Conservation (phyloP, 1,284 basidiomycete species). For the Leccinum pachyderme region DNA sequence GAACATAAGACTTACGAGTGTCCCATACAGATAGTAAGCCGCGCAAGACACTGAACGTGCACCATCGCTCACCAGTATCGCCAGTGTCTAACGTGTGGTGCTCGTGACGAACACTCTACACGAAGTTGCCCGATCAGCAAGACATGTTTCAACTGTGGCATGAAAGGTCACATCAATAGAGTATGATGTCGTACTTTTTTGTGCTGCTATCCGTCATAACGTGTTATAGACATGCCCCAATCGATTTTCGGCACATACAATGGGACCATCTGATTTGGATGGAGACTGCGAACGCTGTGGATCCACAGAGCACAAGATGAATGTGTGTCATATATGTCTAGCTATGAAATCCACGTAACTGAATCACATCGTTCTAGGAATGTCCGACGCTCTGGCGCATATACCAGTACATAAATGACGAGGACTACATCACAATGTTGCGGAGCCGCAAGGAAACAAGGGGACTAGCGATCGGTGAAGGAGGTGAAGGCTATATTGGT, state of each 20-base stretch:
- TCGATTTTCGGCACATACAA: constrained; percentile 36
- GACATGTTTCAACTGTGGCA: constrained; percentile 83
- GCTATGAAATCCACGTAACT: background rate
- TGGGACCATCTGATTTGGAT: constrained; percentile 33
- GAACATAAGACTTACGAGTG: constrained; percentile 64
- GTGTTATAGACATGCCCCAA: constrained; percentile 71
- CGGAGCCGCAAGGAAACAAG: constrained; percentile 49
- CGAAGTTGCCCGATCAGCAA: constrained; percentile 83
- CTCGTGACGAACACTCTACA: constrained; percentile 80
- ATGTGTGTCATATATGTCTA: constrained; percentile 44
- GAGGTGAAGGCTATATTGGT: constrained; percentile 76
- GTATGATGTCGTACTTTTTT: constrained; percentile 38
- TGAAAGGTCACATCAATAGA: constrained; percentile 80
- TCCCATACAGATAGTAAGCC: constrained; percentile 62
- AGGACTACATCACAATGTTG: constrained; percentile 51
- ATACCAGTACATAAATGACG: constrained; percentile 72
- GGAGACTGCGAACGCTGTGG: constrained; percentile 78
- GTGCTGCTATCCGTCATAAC: constrained; percentile 5
- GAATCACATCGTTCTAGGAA: constrained; percentile 48
- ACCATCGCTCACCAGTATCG: constrained; percentile 3
- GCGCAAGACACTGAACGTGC: constrained; percentile 11
- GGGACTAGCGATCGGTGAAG: constrained; percentile 54
- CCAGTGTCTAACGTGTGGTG: constrained; percentile 88
- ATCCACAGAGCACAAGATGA: constrained; percentile 63
- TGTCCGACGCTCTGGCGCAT: constrained; percentile 88